These are phyloP conservation scores for Plantago major DNA, from an alignment of 257 asterid genomes.

Conservation along the genomic window DNA sequence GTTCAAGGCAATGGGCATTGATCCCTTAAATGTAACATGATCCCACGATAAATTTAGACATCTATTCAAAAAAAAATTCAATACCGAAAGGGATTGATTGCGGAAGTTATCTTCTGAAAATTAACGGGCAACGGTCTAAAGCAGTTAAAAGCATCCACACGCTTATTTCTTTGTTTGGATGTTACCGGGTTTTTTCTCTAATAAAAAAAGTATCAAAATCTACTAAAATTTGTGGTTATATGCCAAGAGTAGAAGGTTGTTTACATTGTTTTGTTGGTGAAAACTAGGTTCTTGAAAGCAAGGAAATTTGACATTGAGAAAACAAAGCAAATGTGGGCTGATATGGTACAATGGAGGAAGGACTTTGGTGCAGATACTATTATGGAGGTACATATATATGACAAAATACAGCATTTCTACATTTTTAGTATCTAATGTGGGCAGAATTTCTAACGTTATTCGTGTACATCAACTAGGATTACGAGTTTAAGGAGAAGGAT, in stretches of 20 bases:
- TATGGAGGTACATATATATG: conserved; percentile 50
- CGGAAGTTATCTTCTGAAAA: too few relatives aligned
- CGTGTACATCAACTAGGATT: conserved; percentile 35
- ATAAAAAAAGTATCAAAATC: too few relatives aligned
- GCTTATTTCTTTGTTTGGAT: too few relatives aligned
- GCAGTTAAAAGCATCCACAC: too few relatives aligned
- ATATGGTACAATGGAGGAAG: conserved; percentile 97
- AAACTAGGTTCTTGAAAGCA: conserved; percentile 77
- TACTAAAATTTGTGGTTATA: too few relatives aligned
- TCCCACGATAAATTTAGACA: too few relatives aligned
- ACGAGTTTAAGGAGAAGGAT: conserved; percentile 72
- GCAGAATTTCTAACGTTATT: background rate
- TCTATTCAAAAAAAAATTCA: too few relatives aligned
- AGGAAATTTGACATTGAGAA: conserved; percentile 87
- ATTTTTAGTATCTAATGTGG: background rate
- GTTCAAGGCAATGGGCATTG: too few relatives aligned
- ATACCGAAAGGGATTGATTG: too few relatives aligned
- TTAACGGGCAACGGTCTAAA: too few relatives aligned
- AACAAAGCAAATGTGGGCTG: conserved; percentile 95
- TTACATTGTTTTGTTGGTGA: background rate
- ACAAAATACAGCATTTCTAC: background rate
- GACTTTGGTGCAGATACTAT: conserved; percentile 78
- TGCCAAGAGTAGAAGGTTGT: background rate
- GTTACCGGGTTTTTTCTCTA: too few relatives aligned
- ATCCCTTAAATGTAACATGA: too few relatives aligned